Base-by-base conservation (phyloP, 768 basidiomycete species). In the Rhizopogon vinicolor region DNA sequence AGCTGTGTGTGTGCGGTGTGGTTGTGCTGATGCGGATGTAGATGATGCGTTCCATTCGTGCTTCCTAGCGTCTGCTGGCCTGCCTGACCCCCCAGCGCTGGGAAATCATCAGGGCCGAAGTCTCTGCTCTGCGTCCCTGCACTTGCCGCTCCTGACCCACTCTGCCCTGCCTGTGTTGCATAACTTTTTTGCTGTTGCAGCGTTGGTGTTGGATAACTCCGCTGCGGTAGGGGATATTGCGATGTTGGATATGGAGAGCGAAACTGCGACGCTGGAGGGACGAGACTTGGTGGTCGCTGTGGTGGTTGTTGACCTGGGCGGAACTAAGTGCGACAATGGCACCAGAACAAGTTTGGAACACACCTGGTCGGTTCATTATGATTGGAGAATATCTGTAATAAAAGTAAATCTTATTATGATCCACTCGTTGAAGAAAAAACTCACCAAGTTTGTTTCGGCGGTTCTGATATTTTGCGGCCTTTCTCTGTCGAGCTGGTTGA, bases 81-180 rank as follows among this genome's bases (percentile, higher is more conserved):
- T 55, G 75, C 72, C 61, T 81, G 85, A 51, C 86, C 87, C 10
- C 91, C 87, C 28, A 94, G 75, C 16, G 92, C 92, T 50, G 92
- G 92, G 68, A 94, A 93, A 74, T 94, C 92, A 61, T 93, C 91
- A 41, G 86, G 83, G n/a, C 87, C 88, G 58, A 93, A 89, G 68
- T 69, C 73, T 67, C 56, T 59, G 14, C 44, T 53, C 44, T 65
- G 68, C 5, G 52, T 33, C 33, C 42, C 64, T 33, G 52, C 35
- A 29, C 41, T 1, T 3, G 53, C 19, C 19, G 61, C 19, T 1
- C 63, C 52, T 10, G 68, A 62, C 51, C 62, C 75, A 52, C 75
- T 79, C 62, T 82, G 68, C 37, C 88, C 89, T 14, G 88, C 90
- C 67, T 92, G 91, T 55, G 78, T 88, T 44, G 91, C 91, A 71